Conservation (phyloP, 441 rosid genomes). For the Populus hybrid region DNA sequence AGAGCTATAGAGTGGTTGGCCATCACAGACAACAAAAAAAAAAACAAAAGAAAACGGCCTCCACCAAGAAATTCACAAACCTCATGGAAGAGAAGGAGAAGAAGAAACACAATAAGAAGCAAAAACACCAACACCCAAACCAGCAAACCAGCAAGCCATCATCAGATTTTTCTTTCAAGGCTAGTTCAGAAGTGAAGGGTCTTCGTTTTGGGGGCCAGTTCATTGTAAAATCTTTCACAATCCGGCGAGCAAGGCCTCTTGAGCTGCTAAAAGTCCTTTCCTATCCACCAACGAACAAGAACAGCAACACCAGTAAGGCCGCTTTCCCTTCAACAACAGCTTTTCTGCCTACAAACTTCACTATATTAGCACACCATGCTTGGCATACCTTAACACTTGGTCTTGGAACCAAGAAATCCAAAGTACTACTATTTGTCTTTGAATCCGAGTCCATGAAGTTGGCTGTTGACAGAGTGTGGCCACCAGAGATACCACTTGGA, state of each 20-base stretch:
- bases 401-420: constrained; percentile 79
- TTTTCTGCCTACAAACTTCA: constrained; percentile 87
- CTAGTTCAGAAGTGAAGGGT: constrained; percentile 73
- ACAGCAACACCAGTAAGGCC: constrained; percentile 20
- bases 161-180: constrained; percentile 71
- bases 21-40: constrained; percentile 8
- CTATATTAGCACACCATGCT: constrained; percentile 88
- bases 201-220: constrained; percentile 85
- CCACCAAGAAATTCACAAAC: background rate
- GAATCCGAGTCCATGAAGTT: constrained; percentile 68
- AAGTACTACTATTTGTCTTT: constrained; percentile 70
- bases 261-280: constrained; percentile 83
- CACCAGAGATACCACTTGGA: constrained; percentile 76
- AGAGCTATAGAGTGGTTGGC: constrained; percentile 36
- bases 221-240: constrained; percentile 90
- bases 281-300: constrained; percentile 39
- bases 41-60: background rate
- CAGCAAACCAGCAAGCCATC: constrained; percentile 45
- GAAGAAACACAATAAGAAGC: constrained; percentile 51
- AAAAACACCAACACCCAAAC: constrained; percentile 61
- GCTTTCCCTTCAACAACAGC: constrained; percentile 78
- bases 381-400: constrained; percentile 95
- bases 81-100: constrained; percentile 45
- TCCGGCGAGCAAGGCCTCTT: constrained; percentile 68
- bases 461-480: constrained; percentile 64